Percentiles rank a stretch among this genome's conserved stretches.
phyloP scores from a whole-genome alignment of 345 rosid species.

The Arabis hirsuta region DNA sequence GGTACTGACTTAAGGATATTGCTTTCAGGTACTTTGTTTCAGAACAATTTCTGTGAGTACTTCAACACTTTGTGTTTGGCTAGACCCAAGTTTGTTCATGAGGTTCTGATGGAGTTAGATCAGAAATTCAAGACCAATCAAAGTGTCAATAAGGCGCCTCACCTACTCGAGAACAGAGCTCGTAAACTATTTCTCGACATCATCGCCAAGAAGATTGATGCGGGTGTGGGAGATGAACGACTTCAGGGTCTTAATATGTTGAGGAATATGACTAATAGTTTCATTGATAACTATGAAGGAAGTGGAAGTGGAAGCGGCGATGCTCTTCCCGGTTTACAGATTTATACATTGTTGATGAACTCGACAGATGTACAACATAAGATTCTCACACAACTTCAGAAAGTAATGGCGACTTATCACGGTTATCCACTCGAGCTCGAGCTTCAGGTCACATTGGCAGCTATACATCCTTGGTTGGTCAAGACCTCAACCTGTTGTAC shows the following conservation, averaged over 20 bases:
- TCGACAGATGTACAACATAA: constrained; percentile 71
- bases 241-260: constrained; percentile 78
- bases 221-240: constrained; percentile 67
- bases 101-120: constrained; percentile 71
- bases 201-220: constrained; percentile 82
- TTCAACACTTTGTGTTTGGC: constrained; percentile 93
- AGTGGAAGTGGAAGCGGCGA: constrained; percentile 51
- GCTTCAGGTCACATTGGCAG: constrained; percentile 80
- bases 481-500: constrained; percentile 66
- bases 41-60: constrained; percentile 94
- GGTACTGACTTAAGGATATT: constrained; percentile 72
- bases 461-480: constrained; percentile 87
- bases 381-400: constrained; percentile 62
- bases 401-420: constrained; percentile 53
- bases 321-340: constrained; percentile 85
- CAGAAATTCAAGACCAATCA: constrained; percentile 60
- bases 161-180: constrained; percentile 80
- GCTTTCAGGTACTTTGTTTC: constrained; percentile 94
- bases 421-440: constrained; percentile 89
- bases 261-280: constrained; percentile 70
- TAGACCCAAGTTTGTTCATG: constrained; percentile 79
- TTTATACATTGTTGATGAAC: constrained; percentile 88
- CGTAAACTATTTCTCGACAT: constrained; percentile 82
- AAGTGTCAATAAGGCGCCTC: constrained; percentile 57
- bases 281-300: constrained; percentile 88